Base-by-base conservation (phyloP, 1,284 basidiomycete genomes). In the Ceraceosorus guamensis region DNA sequence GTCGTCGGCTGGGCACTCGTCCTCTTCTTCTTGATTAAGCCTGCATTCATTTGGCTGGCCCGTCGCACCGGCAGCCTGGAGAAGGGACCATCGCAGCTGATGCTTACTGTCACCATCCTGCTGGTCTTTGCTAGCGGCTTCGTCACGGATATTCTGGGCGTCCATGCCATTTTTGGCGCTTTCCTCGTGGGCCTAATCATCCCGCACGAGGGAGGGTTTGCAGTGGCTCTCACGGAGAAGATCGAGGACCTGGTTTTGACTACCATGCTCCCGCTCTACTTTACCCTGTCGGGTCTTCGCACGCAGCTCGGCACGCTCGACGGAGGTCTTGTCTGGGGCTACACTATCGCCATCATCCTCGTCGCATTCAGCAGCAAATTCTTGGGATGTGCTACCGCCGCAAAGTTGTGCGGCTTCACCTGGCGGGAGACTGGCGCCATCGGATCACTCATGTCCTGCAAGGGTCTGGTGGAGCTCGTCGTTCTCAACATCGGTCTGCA, bases 391-490 rank as follows among this genome's bases (percentile, higher is more conserved):
- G 84, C 82, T 2, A 73, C 78, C 2, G 81, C 85, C 0, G 89
- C 89, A 3, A 81, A 80, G 63, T 59, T 80, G 0, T 81, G 80
- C 48, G 87, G 87, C 2, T 91, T 89, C 79, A 84, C 80, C 50
- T 80, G 81, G 78, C 82, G 91, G 52, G 91, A 93, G 77, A 82
- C 86, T 8, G 85, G 85, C 18, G 89, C 91, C 1, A 86, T 93
- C 55, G 91, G 91, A 5, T 84, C 87, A 52, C 79, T 96, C 56
- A 93, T 96, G 91, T 86, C 85, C 73, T 95, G 90, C 80, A 95
- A 95, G 79, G 90, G 90, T 84, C 88, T 63, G 8, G 69, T 74
- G 34, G 71, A 74, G 61, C 83, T 93, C 48, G 92, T 95, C 63
- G 91, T 93, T 8, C 84, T 95, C 71, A 95, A 96, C 73, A 86